Evolutionary conservation across 192 early-diverging fungal genomes (phyloP), one percentile per base, ranked within the genome.

Genomic region (Coemansia aciculifera): DNA sequence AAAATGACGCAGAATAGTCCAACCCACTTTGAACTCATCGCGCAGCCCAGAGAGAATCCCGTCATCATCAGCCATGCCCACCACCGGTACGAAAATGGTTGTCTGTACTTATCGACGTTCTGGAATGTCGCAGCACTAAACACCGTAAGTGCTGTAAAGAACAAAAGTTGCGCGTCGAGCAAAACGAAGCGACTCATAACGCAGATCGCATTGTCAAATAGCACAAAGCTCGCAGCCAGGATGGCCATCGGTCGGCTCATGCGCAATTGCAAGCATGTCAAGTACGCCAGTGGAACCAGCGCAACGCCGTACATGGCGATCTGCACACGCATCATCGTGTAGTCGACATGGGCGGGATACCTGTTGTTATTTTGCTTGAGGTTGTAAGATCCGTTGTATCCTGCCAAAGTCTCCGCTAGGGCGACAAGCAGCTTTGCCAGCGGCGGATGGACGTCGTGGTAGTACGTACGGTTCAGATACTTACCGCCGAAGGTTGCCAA

Each of bases 381-480:
- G n/a, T 76, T 72, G 71, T 89, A 92, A 8, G 86, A 70, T 29
- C 89, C 90, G 68, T 92, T 88, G 85, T 85, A 87, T 2, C 87
- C 87, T 11, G 84, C 87, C 11, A 92, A 17, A 3, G 85, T 64
- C 32, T 89, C 89, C 6, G 90, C 77, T 44, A 92, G 74, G 5
- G 84, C 90, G 43, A 89, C 84, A 48, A 92, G 77, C 85, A 91
- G 91, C 77, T 92, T 92, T 27, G 90, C 91, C 38, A 98, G 86
- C 10, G 97, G 97, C 37, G 97, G 97, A 80, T 98, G 97, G 3
- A 99, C 97, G 85, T 99, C 97, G 76, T 95, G 95, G 69, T 97
- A 99, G 69, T 97, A 99, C 43, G 91, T 90, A 24, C 87, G 84
- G 63, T 95, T 94, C 44, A 99, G 81, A 79, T 99, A 99, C 73